Evolutionary conservation across 768 basidiomycete genomes (phyloP), one percentile per base, ranked within the genome.

Genomic region (Termitomyces sp.): DNA sequence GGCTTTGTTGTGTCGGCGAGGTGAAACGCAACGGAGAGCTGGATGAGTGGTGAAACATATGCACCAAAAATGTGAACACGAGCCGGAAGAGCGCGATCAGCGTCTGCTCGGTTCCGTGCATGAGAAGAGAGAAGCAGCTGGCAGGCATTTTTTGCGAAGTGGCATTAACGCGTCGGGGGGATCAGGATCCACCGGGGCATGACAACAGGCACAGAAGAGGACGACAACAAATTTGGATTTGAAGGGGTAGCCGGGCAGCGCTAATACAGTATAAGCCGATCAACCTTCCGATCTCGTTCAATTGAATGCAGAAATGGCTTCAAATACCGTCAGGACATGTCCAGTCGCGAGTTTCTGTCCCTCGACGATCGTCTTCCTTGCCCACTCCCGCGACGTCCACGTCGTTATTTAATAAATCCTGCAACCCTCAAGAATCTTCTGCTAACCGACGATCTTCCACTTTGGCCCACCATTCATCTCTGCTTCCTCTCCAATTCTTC

Each of bases 391-490:
- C 64, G 60, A 65, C 61, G 64, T 62, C 41, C 42, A 58, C 44
- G 42, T 54, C 62, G 48, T 60, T 34, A 61, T 65, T 62, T 58
- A 67, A 42, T 42, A 42, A 42, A 9, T 61, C 59, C 62, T 60
- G 12, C 20, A 51, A 7, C 34, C 52, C 37, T 36, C 37, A 36
- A 24, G 34, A 51, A n/a, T 31, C 48, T 49, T 49, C 49, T 42
- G 51, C 42, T 41, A 56, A 58, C 59, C 69, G 72, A 70, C 69
- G 72, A 73, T 73, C 71, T 67, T 54, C 68, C 67, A 71, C 65
- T 50, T 50, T 51, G 20, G 7, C 54, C 36, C 46, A 62, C 45
- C 58, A 60, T 65, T 59, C 61, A 67, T 64, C 36, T 52, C 54
- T 47, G 63, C 64, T 65, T 65, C 67, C 48, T 54, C 54, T 34